These are phyloP conservation scores for Penicillium nucicola DNA, from an alignment of 495 filamentous ascomycete genomes.

Conservation along the genomic window DNA sequence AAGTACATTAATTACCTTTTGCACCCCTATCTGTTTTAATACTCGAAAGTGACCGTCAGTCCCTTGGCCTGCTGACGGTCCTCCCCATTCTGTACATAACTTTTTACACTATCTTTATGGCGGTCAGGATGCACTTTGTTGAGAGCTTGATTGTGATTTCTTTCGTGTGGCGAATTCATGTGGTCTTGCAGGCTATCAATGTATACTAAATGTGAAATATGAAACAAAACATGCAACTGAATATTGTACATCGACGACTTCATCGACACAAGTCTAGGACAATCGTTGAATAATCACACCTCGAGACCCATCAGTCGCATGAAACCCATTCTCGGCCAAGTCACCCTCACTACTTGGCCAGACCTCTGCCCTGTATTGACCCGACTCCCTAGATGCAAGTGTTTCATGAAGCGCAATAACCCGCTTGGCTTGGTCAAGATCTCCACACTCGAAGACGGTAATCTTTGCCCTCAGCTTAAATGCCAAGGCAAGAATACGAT, in stretches of 20 bases:
- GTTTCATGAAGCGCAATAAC: constrained; percentile 20
- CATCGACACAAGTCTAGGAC: neutral
- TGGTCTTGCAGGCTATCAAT: neutral
- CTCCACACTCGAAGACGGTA: constrained; percentile 39
- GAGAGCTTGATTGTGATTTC: neutral
- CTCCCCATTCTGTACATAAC: constrained; percentile 5
- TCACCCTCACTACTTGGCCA: constrained; percentile 20
- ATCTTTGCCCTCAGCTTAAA: constrained; percentile 20
- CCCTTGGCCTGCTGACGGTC: neutral
- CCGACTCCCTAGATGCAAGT: constrained; percentile 1
- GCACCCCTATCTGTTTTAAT: constrained; percentile 2
- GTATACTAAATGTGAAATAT: neutral
- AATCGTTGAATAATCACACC: constrained; percentile 21
- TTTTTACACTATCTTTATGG: neutral
- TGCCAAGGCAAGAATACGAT: constrained; percentile 25
- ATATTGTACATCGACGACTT: too few relatives aligned
- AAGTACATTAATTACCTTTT: neutral
- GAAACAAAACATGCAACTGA: neutral
- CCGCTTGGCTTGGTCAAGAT: constrained; percentile 30
- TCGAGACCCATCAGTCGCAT: constrained; percentile 19
- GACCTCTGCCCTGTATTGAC: constrained; percentile 7
- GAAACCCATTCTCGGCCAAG: constrained; percentile 17
- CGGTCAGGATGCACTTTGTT: neutral
- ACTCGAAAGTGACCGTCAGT: neutral
- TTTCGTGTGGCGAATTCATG: neutral